Evolutionary conservation across 1,139 yeast species (phyloP).

Genomic region (Protomyces inundatus): DNA sequence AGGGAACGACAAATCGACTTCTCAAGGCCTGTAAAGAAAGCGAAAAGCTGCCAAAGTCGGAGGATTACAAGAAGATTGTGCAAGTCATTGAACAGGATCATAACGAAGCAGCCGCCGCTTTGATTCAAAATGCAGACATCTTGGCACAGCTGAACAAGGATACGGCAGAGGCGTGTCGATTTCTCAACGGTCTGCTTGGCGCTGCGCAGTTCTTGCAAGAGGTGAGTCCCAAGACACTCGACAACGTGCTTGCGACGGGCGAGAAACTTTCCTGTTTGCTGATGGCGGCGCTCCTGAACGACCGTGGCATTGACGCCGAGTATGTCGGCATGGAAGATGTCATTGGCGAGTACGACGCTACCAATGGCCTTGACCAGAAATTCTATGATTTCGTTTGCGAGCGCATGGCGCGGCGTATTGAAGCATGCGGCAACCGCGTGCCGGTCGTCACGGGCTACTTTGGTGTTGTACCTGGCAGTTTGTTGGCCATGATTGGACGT

Average conservation of each 20-base stretch:
- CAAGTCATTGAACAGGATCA: conserved; percentile 72
- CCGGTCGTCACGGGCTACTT: conserved; percentile 96
- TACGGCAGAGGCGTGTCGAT: conserved; percentile 60
- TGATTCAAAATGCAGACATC: conserved; percentile 48
- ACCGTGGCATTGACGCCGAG: conserved; percentile 66
- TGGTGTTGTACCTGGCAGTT: conserved; percentile 91
- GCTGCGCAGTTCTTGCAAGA: conserved; percentile 93
- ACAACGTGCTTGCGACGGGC: conserved; percentile 86
- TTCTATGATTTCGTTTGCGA: conserved; percentile 61
- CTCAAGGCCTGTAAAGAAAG: conserved; percentile 18
- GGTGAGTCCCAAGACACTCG: conserved; percentile 80
- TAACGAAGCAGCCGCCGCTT: conserved; percentile 58
- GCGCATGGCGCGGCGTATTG: conserved; percentile 55
- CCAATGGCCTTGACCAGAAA: conserved; percentile 52
- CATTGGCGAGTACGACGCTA: conserved; percentile 41
- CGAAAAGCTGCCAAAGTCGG: conserved; percentile 9
- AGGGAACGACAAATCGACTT: conserved; percentile 75
- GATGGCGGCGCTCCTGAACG: conserved; percentile 79
- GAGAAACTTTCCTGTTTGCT: conserved; percentile 86
- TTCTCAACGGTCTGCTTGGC: conserved; percentile 62
- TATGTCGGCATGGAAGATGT: conserved; percentile 75
- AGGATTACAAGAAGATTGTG: conserved; percentile 40
- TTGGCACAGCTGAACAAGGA: conserved; percentile 50
- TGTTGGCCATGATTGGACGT: conserved; percentile 86
- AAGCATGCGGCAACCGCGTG: conserved; percentile 40